These are phyloP conservation scores for Blepharisma undulans DNA, from an alignment of 169 alveolate species.

Conservation along the genomic window DNA sequence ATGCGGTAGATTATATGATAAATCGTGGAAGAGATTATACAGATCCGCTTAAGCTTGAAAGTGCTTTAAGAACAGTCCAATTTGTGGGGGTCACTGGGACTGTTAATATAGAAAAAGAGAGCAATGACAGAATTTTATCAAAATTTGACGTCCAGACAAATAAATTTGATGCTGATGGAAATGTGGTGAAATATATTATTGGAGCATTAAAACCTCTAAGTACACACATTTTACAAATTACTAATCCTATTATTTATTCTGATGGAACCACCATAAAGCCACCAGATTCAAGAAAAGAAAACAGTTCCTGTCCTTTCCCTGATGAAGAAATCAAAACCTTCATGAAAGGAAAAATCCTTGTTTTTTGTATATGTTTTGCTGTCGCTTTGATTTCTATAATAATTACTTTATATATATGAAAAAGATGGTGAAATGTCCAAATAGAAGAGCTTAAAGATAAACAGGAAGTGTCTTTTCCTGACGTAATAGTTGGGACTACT, in stretches of 20 bases:
- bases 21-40: not conserved
- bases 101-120: not conserved
- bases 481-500: not conserved
- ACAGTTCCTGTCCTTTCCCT: not conserved
- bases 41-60: not conserved
- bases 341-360: not conserved
- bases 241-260: not conserved
- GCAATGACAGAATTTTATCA: slow-evolving; percentile 12
- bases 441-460: not conserved
- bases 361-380: not conserved
- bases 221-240: not conserved
- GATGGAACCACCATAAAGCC: not conserved
- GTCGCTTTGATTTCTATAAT: not conserved
- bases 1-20: slow-evolving; percentile 11
- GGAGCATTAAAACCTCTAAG: not conserved
- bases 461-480: not conserved
- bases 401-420: not conserved
- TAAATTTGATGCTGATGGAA: not conserved
- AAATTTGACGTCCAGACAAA: not conserved
- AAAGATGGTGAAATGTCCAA: not conserved
- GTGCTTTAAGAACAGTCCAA: not conserved
- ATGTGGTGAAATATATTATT: not conserved
- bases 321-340: not conserved
- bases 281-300: not conserved
- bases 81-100: slow-evolving; percentile 11